Conservation (phyloP, 495 filamentous ascomycete genomes). For the Margaritispora aquatica region DNA sequence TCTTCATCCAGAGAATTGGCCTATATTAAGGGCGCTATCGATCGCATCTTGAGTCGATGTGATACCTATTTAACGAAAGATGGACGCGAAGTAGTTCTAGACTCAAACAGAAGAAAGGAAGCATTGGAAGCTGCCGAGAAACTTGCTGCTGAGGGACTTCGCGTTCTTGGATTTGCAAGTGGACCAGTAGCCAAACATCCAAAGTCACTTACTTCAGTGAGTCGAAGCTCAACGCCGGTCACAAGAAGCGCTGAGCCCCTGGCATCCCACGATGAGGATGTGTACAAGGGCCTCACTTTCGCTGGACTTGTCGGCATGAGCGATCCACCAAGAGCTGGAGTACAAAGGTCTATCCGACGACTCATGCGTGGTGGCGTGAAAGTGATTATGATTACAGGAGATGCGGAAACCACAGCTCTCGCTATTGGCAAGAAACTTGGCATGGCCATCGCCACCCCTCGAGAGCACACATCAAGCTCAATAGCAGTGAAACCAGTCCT, state of each 20-base stretch:
- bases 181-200: constrained; percentile 39
- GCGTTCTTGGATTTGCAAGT: constrained; percentile 89
- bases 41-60: constrained; percentile 77
- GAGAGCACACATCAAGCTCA: constrained; percentile 36
- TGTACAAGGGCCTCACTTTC: constrained; percentile 79
- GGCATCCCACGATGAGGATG: constrained; percentile 54
- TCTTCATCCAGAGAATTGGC: constrained; percentile 60
- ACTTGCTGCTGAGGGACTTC: constrained; percentile 89
- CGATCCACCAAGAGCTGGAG: constrained; percentile 85
- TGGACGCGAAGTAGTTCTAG: constrained; percentile 80
- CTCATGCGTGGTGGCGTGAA: constrained; percentile 91
- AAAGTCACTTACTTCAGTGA: constrained; percentile 32
- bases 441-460: constrained; percentile 60
- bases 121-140: constrained; percentile 75
- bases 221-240: constrained; percentile 27
- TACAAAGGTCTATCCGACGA: constrained; percentile 81
- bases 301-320: constrained; percentile 94
- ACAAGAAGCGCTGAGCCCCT: constrained; percentile 34
- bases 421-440: constrained; percentile 90
- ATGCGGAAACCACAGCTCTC: constrained; percentile 87
- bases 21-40: constrained; percentile 92
- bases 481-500: constrained; percentile 63
- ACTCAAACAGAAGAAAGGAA: constrained; percentile 65
- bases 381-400: constrained; percentile 98
- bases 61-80: constrained; percentile 87